phyloP scores from a whole-genome alignment of 768 basidiomycete genomes.

The Xerocomus brunneocitrinus region DNA sequence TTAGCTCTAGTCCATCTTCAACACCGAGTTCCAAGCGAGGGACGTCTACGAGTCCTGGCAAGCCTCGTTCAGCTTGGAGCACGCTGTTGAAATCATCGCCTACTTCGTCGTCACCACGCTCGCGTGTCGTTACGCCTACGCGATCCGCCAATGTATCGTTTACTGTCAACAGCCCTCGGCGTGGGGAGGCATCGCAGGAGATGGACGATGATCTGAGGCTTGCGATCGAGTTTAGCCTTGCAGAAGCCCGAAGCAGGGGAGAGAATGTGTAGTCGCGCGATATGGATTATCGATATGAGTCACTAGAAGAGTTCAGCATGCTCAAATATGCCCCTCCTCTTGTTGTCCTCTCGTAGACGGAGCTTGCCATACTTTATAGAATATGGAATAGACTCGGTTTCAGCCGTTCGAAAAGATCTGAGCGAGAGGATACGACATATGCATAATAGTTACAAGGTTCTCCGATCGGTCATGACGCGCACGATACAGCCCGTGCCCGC shows the following conservation, averaged over 20 bases:
- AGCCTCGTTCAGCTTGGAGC: conserved; percentile 36
- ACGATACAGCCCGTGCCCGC: conserved; percentile 96
- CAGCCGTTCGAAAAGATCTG: neutral
- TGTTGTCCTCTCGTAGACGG: neutral
- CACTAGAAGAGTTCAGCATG: neutral
- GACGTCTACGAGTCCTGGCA: conserved; percentile 12
- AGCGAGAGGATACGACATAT: neutral
- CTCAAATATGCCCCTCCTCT: neutral
- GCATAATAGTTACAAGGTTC: conserved; percentile 39
- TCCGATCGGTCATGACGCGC: conserved; percentile 70
- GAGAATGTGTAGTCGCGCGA: conserved; percentile 6
- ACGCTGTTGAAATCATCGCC: conserved; percentile 31
- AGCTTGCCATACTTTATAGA: neutral
- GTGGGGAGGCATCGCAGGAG: conserved; percentile 27
- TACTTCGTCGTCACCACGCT: conserved; percentile 16
- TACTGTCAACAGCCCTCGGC: conserved; percentile 9
- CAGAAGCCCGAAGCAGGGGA: conserved; percentile 36
- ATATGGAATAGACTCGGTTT: neutral
- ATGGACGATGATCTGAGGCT: conserved; percentile 63
- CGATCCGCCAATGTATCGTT: conserved; percentile 12
- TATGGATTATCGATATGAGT: neutral
- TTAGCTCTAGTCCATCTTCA: conserved; percentile 30
- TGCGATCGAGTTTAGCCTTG: conserved; percentile 67
- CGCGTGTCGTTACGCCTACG: conserved; percentile 8
- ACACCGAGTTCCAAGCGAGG: conserved; percentile 19